These are phyloP conservation scores for Nannizziopsis arthrosporioides DNA, from an alignment of 2,329 filamentous ascomycete species.

Conservation along the genomic window DNA sequence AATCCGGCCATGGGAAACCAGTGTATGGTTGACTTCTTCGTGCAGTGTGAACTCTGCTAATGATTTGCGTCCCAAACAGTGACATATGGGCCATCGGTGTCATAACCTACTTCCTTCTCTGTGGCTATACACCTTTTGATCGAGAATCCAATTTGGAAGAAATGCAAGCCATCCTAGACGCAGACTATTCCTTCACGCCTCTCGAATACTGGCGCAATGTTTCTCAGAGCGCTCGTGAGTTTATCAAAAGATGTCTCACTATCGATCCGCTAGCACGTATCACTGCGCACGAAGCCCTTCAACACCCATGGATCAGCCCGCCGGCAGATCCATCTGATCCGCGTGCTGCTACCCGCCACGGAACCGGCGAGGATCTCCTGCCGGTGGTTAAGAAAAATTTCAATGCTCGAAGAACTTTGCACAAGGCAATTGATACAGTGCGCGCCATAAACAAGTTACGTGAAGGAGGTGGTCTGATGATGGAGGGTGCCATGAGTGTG, in stretches of 20 bases:
- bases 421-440: conserved; percentile 57
- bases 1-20: conserved; percentile 93
- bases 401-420: conserved; percentile 52
- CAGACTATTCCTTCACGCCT: conserved; percentile 91
- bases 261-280: conserved; percentile 79
- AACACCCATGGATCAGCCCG: conserved; percentile 53
- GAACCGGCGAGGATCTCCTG: conserved; percentile 44
- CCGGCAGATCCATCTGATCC: conserved; percentile 37
- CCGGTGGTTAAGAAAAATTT: conserved; percentile 60
- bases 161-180: conserved; percentile 96
- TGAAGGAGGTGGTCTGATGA: conserved; percentile 50
- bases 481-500: conserved; percentile 48
- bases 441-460: conserved; percentile 56
- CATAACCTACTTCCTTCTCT: conserved; percentile 96
- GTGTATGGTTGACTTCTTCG: conserved; percentile 45
- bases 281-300: conserved; percentile 69
- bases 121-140: conserved; percentile 96
- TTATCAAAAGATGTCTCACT: conserved; percentile 83
- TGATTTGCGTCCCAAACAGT: conserved; percentile 26
- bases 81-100: conserved; percentile 98
- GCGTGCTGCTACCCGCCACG: conserved; percentile 21
- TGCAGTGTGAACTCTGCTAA: conserved; percentile 4
- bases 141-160: conserved; percentile 95
- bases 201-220: conserved; percentile 95
- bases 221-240: conserved; percentile 72